Evolutionary conservation across 345 rosid species (phyloP).

Genomic region (Eucalyptus camaldulensis): DNA sequence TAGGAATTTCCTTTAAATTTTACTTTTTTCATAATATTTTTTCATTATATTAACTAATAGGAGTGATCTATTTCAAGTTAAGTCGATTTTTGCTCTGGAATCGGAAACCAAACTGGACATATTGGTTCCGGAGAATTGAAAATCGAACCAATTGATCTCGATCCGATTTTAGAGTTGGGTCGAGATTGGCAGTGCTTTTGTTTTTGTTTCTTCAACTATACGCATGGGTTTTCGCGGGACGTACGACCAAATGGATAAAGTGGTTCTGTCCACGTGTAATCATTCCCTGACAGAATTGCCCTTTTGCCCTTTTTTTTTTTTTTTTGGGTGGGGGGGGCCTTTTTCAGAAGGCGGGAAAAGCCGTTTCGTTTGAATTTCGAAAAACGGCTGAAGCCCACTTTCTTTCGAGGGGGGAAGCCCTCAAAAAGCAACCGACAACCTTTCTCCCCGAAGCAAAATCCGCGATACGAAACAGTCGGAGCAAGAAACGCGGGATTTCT

Average conservation of each 20-base stretch:
- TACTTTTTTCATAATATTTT: neutral
- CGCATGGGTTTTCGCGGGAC: no score
- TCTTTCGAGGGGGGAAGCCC: neutral
- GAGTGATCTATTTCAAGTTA: accelerated
- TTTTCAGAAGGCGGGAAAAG: neutral
- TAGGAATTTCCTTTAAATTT: neutral
- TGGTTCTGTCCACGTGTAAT: neutral
- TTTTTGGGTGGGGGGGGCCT: accelerated
- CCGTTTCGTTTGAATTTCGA: neutral
- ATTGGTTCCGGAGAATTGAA: no score
- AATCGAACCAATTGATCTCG: accelerated
- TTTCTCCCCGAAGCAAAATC: neutral
- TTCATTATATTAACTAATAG: neutral
- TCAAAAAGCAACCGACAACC: neutral
- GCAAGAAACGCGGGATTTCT: neutral
- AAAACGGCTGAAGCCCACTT: neutral
- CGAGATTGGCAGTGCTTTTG: no score
- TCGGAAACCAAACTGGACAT: accelerated
- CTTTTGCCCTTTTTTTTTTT: neutral
- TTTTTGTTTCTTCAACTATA: no score
- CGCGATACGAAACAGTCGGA: neutral
- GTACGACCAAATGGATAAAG: neutral
- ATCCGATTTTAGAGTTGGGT: neutral
- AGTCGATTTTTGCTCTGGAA: accelerated
- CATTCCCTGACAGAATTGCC: neutral